phyloP scores from a whole-genome alignment of 179 eudicot genomes.

The Beta lomatogona region DNA sequence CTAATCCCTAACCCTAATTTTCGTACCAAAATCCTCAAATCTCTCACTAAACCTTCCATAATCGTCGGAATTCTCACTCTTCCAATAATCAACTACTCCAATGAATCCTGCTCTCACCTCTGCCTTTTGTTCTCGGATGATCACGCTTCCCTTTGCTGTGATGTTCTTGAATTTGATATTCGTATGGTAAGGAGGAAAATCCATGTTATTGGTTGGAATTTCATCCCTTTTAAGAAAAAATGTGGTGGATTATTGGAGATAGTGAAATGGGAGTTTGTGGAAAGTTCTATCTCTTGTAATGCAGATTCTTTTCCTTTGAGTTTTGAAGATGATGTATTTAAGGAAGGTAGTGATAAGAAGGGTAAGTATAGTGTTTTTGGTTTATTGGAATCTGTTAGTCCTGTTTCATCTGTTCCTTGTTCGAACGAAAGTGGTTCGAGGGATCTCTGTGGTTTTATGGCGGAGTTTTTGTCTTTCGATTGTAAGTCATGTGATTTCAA shows the following conservation, averaged over 20 bases:
- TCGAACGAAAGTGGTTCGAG: constrained; percentile 18
- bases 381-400: constrained; percentile 60
- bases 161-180: constrained; percentile 55
- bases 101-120: constrained; percentile 32
- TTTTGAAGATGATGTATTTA: constrained; percentile 12
- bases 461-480: constrained; percentile 51
- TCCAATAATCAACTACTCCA: constrained; percentile 20
- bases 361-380: constrained; percentile 47
- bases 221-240: constrained; percentile 51
- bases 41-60: constrained; percentile 45
- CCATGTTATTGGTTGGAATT: constrained; percentile 69
- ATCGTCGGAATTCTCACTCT: constrained; percentile 61
- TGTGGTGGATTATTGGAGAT: constrained; percentile 71
- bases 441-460: constrained; percentile 56
- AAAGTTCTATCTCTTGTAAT: constrained; percentile 9
- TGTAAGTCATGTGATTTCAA: constrained; percentile 56
- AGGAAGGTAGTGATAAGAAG: constrained; percentile 33
- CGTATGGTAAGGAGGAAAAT: constrained; percentile 50
- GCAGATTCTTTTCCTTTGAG: constrained; percentile 38
- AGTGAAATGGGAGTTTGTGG: constrained; percentile 52
- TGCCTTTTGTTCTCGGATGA: constrained; percentile 69
- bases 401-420: constrained; percentile 58
- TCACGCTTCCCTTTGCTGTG: constrained; percentile 58
- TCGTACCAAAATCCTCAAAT: constrained; percentile 38
- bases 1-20: constrained; percentile 29